A percentile compares a stretch with the other conserved stretches of the same genome.
Evolutionary conservation across 2,329 filamentous ascomycete genomes (phyloP).

Genomic region (Drechslerella coelobrocha): DNA sequence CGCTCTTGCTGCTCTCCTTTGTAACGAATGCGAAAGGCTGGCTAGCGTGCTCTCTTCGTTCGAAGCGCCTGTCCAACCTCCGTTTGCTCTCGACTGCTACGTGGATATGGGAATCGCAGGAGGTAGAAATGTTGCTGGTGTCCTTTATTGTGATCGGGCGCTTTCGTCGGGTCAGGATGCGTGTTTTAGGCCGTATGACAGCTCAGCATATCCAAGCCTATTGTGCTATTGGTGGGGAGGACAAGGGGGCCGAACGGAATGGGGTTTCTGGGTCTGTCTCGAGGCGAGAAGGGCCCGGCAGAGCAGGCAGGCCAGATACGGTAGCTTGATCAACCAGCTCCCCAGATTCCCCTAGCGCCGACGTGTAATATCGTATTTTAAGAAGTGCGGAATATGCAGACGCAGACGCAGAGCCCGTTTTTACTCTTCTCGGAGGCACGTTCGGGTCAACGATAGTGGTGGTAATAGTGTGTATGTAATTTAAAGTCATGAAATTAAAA

Average conservation of each 20-base stretch:
- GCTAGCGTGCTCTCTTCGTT: slow-evolving; percentile 18
- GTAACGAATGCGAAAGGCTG: slow-evolving; percentile 5
- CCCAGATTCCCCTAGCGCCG: slow-evolving; percentile 19
- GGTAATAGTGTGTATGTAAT: neutral
- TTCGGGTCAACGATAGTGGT: neutral
- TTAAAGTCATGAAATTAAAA: neutral
- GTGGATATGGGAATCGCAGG: slow-evolving; percentile 44
- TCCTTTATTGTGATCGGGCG: slow-evolving; percentile 29
- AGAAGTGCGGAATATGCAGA: slow-evolving; percentile 7
- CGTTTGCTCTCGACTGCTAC: slow-evolving; percentile 28
- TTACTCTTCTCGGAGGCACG: neutral
- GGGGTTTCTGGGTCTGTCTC: slow-evolving; percentile 21
- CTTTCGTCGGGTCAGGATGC: slow-evolving; percentile 48
- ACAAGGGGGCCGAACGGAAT: slow-evolving; percentile 34
- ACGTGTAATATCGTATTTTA: slow-evolving; percentile 8
- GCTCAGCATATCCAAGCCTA: slow-evolving; percentile 47
- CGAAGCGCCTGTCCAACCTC: slow-evolving; percentile 39
- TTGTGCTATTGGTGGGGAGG: slow-evolving; percentile 46
- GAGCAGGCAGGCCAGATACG: slow-evolving; percentile 15
- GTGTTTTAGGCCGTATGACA: slow-evolving; percentile 51
- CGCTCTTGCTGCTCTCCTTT: slow-evolving; percentile 9
- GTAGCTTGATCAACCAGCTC: slow-evolving; percentile 20
- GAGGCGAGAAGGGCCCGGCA: slow-evolving; percentile 48
- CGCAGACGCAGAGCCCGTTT: slow-evolving; percentile 8
- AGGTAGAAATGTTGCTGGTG: slow-evolving; percentile 37